Percentiles rank a stretch among this genome's conserved stretches.
Evolutionary conservation across 2,329 filamentous ascomycete species (phyloP).

Genomic region (Colletotrichum destructivum): DNA sequence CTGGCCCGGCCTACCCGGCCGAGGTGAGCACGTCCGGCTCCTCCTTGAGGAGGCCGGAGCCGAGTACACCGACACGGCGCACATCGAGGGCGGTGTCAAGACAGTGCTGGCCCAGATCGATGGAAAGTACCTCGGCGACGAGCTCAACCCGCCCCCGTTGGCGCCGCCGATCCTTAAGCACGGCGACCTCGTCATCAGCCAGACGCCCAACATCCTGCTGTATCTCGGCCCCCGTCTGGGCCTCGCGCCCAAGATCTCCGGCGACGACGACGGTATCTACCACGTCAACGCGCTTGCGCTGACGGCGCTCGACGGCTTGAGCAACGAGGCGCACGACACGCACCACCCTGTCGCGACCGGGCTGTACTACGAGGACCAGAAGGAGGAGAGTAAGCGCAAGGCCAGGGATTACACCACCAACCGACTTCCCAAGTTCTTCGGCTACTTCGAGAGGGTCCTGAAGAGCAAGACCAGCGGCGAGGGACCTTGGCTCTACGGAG

Average conservation of each 20-base stretch:
- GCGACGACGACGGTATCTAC: slow-evolving; percentile 63
- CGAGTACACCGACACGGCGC: slow-evolving; percentile 74
- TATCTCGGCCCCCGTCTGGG: slow-evolving; percentile 77
- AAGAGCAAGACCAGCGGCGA: slow-evolving; percentile 69
- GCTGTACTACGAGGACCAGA: slow-evolving; percentile 83
- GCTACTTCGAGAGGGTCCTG: slow-evolving; percentile 79
- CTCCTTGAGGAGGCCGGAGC: slow-evolving; percentile 78
- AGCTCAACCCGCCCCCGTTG: slow-evolving; percentile 74
- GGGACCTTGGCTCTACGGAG: slow-evolving; percentile 77
- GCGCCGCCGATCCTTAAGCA: slow-evolving; percentile 78
- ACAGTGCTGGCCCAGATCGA: slow-evolving; percentile 65
- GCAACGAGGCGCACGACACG: slow-evolving; percentile 80
- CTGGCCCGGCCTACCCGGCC: slow-evolving; percentile 80
- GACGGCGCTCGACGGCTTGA: slow-evolving; percentile 79
- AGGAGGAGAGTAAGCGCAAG: slow-evolving; percentile 72
- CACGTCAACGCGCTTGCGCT: slow-evolving; percentile 75
- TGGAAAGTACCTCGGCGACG: slow-evolving; percentile 62
- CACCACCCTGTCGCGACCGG: slow-evolving; percentile 78
- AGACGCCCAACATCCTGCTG: slow-evolving; percentile 80
- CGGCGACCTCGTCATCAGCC: slow-evolving; percentile 74
- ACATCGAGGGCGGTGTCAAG: slow-evolving; percentile 63
- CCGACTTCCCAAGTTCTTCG: slow-evolving; percentile 80
- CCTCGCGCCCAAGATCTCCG: slow-evolving; percentile 64
- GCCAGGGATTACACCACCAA: slow-evolving; percentile 71
- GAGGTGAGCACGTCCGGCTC: slow-evolving; percentile 82